Conservation (phyloP, 257 asterid genomes). For the Solanum stenotomum region DNA sequence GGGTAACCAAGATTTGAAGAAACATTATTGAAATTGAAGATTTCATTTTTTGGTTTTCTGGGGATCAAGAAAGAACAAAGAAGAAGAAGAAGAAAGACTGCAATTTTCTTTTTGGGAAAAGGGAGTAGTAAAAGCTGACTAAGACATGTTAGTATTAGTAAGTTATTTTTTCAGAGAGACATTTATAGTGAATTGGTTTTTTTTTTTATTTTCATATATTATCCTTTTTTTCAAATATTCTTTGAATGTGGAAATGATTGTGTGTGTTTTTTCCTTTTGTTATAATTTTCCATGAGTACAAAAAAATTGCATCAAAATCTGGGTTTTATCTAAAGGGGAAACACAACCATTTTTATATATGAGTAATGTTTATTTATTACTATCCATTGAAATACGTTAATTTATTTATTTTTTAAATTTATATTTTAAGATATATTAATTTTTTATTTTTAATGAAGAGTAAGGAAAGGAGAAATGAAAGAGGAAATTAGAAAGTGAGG, state of each 20-base stretch:
- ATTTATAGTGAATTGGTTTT: not conserved
- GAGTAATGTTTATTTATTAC: not conserved
- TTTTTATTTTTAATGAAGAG: not conserved
- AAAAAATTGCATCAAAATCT: not conserved
- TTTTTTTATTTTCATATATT: not conserved
- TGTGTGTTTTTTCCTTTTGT: not conserved
- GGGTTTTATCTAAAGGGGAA: not conserved
- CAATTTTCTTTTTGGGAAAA: not conserved
- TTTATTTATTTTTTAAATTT: too few species aligned
- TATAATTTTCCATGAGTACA: not conserved
- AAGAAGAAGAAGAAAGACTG: not conserved
- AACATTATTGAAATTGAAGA: not conserved
- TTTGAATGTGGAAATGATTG: not conserved
- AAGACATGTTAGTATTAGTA: not conserved
- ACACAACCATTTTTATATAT: not conserved
- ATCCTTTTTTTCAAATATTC: not conserved
- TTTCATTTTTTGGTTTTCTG: not conserved
- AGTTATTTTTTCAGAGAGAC: not conserved
- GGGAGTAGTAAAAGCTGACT: not conserved
- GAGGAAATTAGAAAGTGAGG: not conserved
- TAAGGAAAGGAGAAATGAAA: not conserved
- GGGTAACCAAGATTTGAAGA: constrained; percentile 10
- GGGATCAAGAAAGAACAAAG: not conserved
- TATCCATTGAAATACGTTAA: too few species aligned
- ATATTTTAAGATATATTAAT: too few species aligned